Conservation (phyloP, 106 monocot genomes). For the Iris macrosiphon region DNA sequence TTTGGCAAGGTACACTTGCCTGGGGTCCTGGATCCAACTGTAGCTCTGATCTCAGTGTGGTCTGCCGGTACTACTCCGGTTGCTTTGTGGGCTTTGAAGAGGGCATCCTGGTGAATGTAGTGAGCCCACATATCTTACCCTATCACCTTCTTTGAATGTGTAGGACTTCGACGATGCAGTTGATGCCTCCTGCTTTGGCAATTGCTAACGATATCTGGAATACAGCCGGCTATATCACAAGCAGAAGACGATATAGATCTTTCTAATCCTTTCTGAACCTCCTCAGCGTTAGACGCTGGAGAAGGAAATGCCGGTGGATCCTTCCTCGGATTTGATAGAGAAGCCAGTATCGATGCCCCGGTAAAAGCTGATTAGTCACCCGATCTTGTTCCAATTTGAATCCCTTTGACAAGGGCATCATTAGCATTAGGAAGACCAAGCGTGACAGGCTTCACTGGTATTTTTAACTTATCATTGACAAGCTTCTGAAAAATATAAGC, state of each 20-base stretch:
- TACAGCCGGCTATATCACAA: constrained; percentile 26
- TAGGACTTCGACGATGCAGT: constrained; percentile 76
- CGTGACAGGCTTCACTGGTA: constrained; percentile 17
- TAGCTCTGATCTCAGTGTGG: no score
- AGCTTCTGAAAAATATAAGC: constrained; percentile 72
- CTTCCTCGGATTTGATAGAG: constrained; percentile 52
- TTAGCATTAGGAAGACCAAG: constrained; percentile 27
- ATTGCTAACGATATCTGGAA: constrained; percentile 18
- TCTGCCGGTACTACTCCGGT: no score
- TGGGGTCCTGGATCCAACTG: no score
- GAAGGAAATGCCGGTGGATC: constrained; percentile 27
- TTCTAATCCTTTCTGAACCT: constrained; percentile 25
- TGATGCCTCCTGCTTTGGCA: constrained; percentile 64
- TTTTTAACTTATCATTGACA: constrained; percentile 19
- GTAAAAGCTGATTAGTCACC: constrained; percentile 73
- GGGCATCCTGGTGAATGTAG: no score
- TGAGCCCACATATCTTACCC: no score
- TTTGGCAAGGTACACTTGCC: no score
- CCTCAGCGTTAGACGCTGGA: constrained; percentile 32
- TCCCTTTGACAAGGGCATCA: constrained; percentile 20
- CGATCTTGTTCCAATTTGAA: constrained; percentile 36
- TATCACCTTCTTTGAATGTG: constrained; percentile 95
- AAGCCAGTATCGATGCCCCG: constrained; percentile 83
- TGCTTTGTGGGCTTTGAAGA: no score
- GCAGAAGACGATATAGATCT: constrained; percentile 16